Evolutionary conservation across 1,139 yeast species (phyloP).

Genomic region (Pichia sp.): DNA sequence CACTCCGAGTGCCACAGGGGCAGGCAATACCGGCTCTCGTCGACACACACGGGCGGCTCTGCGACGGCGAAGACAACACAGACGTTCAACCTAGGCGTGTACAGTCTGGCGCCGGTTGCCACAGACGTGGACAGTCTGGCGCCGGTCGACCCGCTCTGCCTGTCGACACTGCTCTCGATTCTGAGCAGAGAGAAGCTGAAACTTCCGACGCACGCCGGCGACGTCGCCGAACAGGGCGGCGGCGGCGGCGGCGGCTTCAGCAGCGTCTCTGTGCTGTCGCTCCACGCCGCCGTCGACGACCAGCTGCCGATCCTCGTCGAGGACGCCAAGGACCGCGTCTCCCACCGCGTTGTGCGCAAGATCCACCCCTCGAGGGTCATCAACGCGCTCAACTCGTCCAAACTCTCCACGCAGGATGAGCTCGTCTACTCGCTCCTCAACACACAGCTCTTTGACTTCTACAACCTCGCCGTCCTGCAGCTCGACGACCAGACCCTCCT

Average conservation of each 20-base stretch:
- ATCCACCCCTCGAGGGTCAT: conserved; percentile 28
- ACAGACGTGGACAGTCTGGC: conserved; percentile 20
- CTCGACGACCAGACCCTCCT: conserved; percentile 12
- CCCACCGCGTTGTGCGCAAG: conserved; percentile 29
- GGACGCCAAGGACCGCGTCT: conserved; percentile 32
- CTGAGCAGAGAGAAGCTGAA: conserved; percentile 33
- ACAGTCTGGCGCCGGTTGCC: conserved; percentile 33
- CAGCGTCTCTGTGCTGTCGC: conserved; percentile 35
- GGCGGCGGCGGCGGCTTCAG: background rate
- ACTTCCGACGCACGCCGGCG: conserved; percentile 29
- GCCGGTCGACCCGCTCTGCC: conserved; percentile 46
- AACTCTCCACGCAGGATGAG: conserved; percentile 22
- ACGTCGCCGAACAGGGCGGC: background rate
- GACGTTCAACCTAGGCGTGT: conserved; percentile 40
- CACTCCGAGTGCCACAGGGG: conserved; percentile 5
- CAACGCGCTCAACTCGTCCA: conserved; percentile 27
- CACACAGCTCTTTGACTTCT: conserved; percentile 39
- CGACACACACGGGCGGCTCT: background rate
- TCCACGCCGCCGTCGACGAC: conserved; percentile 40
- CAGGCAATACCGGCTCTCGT: conserved; percentile 6
- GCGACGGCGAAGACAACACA: conserved; percentile 9
- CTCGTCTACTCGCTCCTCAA: conserved; percentile 38
- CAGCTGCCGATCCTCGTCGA: conserved; percentile 45
- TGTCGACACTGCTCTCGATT: conserved; percentile 19
- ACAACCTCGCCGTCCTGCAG: conserved; percentile 31